These are phyloP conservation scores for Zymoseptoria pseudotritici DNA, from an alignment of 2,329 filamentous ascomycete species.

Conservation along the genomic window DNA sequence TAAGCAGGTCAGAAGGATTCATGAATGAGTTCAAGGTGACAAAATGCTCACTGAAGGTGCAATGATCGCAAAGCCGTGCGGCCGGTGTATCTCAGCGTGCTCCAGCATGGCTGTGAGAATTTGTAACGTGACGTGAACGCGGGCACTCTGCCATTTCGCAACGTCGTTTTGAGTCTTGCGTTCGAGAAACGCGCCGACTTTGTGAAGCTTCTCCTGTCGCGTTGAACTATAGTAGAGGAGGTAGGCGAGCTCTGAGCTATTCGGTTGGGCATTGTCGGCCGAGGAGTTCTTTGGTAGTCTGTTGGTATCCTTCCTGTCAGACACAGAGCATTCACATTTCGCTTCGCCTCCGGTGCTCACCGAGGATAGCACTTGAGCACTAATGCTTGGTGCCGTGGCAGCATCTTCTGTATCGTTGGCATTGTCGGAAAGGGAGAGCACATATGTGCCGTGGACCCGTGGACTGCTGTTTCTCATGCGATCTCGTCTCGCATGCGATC, in stretches of 20 bases:
- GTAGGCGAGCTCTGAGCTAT: conserved; percentile 93
- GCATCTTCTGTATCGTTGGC: conserved; percentile 47
- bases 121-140: conserved; percentile 78
- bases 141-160: conserved; percentile 82
- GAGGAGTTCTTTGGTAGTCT: conserved; percentile 70
- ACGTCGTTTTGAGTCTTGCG: conserved; percentile 90
- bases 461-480: background rate
- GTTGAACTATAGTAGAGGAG: conserved; percentile 95
- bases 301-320: background rate
- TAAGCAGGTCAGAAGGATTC: conserved; percentile 35
- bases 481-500: background rate
- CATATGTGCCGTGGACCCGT: background rate
- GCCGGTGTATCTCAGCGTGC: conserved; percentile 57
- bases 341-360: background rate
- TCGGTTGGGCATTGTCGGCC: conserved; percentile 79
- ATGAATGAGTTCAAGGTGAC: background rate
- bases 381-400: conserved; percentile 93
- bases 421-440: background rate
- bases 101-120: conserved; percentile 89
- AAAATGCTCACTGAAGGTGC: conserved; percentile 43
- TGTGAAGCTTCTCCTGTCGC: conserved; percentile 88
- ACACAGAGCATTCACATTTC: background rate
- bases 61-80: conserved; percentile 80
- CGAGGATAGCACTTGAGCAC: conserved; percentile 94
- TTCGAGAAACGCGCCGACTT: conserved; percentile 90